A percentile compares a stretch with the other conserved stretches of the same genome.
Evolutionary conservation across 176 grass and related monocot species (phyloP).

Genomic region (Bolboschoenus planiculmis): DNA sequence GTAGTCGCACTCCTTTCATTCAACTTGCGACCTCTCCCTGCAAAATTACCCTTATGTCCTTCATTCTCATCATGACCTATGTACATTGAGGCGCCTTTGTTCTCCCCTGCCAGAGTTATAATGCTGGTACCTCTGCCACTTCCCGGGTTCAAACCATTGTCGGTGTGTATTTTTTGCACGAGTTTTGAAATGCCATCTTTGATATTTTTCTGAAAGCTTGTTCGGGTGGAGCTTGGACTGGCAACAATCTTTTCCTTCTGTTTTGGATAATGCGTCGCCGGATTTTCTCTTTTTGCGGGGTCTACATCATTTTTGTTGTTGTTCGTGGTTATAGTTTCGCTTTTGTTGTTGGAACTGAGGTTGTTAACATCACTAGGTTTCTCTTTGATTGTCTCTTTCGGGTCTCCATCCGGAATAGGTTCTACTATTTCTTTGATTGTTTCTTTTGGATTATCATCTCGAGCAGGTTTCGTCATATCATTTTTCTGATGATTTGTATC

Average conservation of each 20-base stretch:
- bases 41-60: neutral
- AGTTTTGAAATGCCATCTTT: conserved; percentile 39
- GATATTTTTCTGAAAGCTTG: conserved; percentile 44
- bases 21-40: conserved; percentile 3
- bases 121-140: conserved; percentile 21
- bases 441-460: neutral
- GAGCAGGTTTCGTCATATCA: neutral
- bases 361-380: neutral
- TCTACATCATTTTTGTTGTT: neutral
- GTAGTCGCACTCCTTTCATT: neutral
- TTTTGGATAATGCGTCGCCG: neutral
- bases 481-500: neutral
- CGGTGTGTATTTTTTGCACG: conserved; percentile 33
- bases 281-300: neutral
- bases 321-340: neutral
- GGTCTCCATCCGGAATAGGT: conserved; percentile 3
- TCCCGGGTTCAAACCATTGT: neutral
- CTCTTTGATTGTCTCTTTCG: conserved; percentile 11
- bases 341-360: neutral
- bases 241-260: neutral
- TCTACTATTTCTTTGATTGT: neutral
- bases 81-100: conserved; percentile 69
- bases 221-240: neutral
- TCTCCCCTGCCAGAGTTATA: conserved; percentile 64
- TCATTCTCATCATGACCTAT: conserved; percentile 19